Base-by-base conservation (phyloP, 768 basidiomycete species). In the Chalciporus pseudorubinellus region DNA sequence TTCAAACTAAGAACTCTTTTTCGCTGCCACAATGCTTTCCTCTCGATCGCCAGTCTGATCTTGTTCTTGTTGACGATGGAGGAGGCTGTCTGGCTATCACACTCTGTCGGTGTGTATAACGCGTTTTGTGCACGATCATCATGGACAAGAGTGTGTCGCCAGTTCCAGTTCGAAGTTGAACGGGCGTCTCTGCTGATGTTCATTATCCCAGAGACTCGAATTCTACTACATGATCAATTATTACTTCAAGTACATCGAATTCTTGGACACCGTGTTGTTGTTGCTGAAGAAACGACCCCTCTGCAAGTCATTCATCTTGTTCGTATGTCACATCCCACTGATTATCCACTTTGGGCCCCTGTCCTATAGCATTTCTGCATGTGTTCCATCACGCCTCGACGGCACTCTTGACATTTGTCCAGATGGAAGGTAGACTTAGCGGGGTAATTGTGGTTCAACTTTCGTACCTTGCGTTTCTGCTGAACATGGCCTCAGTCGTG, bases 381-480 rank as follows among this genome's bases (percentile, higher is more conserved):
- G 92, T 98, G 52, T 98, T 95, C 77, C 95, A 98, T 70, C 95
- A 98, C 75, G 87, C 95, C 45, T 93, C 93, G 9, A 97, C 95
- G 50, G 94, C 93, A 44, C 71, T 95, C 52, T 76, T 98, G 51
- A 94, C 92, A 73, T 97, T 84, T 70, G 87, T 90, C 49, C 93
- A 97, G 72, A 77, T 97, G 55, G 84, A 92, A 59, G 93, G 92
- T 50, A 82, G 80, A 66, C 90, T 95, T 39, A 91, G 85, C 58
- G 90, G 95, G 55, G 92, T 93, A 69, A 42, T 19, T 31, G 22
- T 43, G 16, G 3, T 18, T 28, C 38, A 10, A 24, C 24, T 39
- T 8, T 1, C 16, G 14, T 39, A 6, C 14, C 24, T 31, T 8
- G 2, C 33, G 10, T 33, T 22, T 31, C 14, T 48, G 26, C 50